These are phyloP conservation scores for Gamarada debralockiae DNA, from an alignment of 495 filamentous ascomycete genomes.

Conservation along the genomic window DNA sequence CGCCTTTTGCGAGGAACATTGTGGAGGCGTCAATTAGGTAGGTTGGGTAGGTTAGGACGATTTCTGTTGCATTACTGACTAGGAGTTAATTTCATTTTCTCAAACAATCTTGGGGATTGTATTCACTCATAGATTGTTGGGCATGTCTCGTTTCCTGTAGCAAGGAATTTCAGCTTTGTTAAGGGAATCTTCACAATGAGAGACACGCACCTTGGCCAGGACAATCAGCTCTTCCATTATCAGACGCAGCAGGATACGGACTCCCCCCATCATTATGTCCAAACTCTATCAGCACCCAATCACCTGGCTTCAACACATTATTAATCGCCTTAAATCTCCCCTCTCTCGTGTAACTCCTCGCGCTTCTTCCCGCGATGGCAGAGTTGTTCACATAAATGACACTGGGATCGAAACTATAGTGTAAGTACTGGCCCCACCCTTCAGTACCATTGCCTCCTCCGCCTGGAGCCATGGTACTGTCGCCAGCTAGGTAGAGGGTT, in stretches of 20 bases:
- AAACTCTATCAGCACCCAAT: constrained; percentile 48
- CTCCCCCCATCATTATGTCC: constrained; percentile 43
- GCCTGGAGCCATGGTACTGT: constrained; percentile 49
- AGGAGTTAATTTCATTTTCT: background rate
- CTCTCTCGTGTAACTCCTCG: constrained; percentile 41
- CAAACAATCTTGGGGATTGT: background rate
- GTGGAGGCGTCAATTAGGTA: constrained; percentile 54
- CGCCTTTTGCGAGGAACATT: constrained; percentile 47
- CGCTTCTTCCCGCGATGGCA: constrained; percentile 40
- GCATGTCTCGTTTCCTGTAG: constrained; percentile 53
- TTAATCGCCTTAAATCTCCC: constrained; percentile 38
- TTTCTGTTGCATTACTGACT: constrained; percentile 48
- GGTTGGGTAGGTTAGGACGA: constrained; percentile 52
- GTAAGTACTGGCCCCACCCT: constrained; percentile 36
- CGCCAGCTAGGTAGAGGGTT: constrained; percentile 49
- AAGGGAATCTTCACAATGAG: no score
- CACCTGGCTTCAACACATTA: constrained; percentile 30
- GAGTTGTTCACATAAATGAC: constrained; percentile 33
- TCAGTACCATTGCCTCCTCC: constrained; percentile 35
- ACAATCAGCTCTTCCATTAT: constrained; percentile 57
- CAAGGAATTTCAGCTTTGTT: constrained; percentile 19
- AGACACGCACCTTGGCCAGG: constrained; percentile 4
- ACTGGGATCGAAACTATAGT: constrained; percentile 28
- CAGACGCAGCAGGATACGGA: constrained; percentile 19
- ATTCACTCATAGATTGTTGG: constrained; percentile 31